Base-by-base conservation (phyloP, 2,329 filamentous ascomycete species). In the Knoxdaviesia capensis region DNA sequence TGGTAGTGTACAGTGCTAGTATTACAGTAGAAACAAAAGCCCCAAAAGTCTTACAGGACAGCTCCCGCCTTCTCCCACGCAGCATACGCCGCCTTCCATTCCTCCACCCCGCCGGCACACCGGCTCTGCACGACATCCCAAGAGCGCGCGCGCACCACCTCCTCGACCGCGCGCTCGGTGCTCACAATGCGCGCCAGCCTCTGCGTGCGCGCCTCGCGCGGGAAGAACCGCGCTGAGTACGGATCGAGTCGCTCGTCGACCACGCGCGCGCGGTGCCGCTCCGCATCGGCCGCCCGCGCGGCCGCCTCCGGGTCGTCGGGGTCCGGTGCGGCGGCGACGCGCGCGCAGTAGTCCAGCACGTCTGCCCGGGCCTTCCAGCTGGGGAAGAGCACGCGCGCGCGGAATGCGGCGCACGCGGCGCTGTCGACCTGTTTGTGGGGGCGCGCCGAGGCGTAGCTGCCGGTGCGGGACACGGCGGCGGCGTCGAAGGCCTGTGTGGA, bases 181-280 rank as follows among this genome's bases (percentile, higher is more conserved):
- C 80, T 68, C 44, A 92, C 62, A 41, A 87, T 55, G 36, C 66
- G 68, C 7, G 85, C 86, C 46, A 98, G 57, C 40, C 70, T 72
- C 59, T 94, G 82, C 1, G 86, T 90, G 48, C 86, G 69, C 9
- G 82, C 69, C 60, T 96, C 86, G 41, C 66, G 63, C 0, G 82
- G 77, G 50, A 88, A 88, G 56, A 84, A 93, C 29, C 88, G 67
- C 6, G 68, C 80, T 7, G 81, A 87, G 55, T 98, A 98, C 2
- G 90, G 90, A 62, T 98, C 90, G 45, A 94, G 57, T 43, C 90
- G 67, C 60, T 96, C 90, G 56, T 96, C 74, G 5, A 96, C 77
- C 0, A 88, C 67, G 41, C 76, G 66, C 52, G 88, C 79, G 39
- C 77, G 68, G 47, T 81, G 75, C 50, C 66, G 74, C 44, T 76